Evolutionary conservation across 345 rosid species (phyloP), one percentile per base, ranked within the genome.

Genomic region (Eucalyptus rudis): DNA sequence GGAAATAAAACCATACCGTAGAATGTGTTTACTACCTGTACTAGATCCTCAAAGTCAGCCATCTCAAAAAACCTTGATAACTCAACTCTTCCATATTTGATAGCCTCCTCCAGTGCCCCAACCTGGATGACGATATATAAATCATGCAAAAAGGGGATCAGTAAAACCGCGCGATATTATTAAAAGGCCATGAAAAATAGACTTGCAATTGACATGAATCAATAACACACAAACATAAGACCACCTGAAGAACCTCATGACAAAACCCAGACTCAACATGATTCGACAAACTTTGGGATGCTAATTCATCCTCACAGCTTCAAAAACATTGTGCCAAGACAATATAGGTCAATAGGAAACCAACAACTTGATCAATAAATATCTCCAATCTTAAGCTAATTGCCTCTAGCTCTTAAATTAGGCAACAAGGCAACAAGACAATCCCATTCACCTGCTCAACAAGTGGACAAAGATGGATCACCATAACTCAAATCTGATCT

Each of bases 61-160:
- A 93, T 89, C 33, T 86, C 95, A 85, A 96, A 94, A 92, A 92
- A 98, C 91, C 94, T 97, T 49, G 94, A 93, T 90, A 98, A 90
- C 89, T 95, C 96, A 85, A 87, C 90, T 92, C 97, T 94, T 88
- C 99, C 99, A 93, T 94, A 95, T 62, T 91, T 93, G 56, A 97
- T 97, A 84, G 97, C 98, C 90, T 94, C 97, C 91, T 93, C 98
- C 52, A 98, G 94, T 87, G 92, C 93, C 89, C 99, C 99, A 83
- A 89, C 96, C 99, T 98, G 79, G 40, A 89, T 22, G 20, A 43
- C 33, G 13, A 40, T 59, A 33, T 29, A 43, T 49, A 36, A 27
- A 45, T 49, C 49, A 87, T 36, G 49, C 29, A 81, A 45, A 80
- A 49, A 29, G 7, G 56, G 29, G 33, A 76, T 76, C 83, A 76